A percentile compares a stretch with the other conserved stretches of the same genome.
phyloP scores from a whole-genome alignment of 306 rosid species.

The Cucurbita argyrosperma region DNA sequence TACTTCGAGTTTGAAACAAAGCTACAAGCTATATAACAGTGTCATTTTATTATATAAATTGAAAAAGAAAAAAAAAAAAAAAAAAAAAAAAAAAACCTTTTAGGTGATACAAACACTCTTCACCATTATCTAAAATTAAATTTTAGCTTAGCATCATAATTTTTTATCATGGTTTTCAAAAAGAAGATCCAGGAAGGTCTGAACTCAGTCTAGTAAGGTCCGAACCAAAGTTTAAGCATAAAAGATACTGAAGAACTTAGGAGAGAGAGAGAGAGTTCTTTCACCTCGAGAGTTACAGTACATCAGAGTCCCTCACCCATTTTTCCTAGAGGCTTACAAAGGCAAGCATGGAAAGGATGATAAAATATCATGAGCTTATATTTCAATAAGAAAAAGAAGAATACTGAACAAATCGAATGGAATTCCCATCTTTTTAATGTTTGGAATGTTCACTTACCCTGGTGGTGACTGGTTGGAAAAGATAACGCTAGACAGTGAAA shows the following conservation, averaged over 20 bases:
- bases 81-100: too few species aligned
- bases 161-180: neutral
- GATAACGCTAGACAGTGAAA: neutral
- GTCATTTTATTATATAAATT: neutral
- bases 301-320: neutral
- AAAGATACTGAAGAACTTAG: neutral
- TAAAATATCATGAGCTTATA: neutral
- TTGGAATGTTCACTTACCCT: neutral
- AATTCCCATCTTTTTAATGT: neutral
- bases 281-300: neutral
- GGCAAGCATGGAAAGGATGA: neutral
- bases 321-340: neutral
- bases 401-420: neutral
- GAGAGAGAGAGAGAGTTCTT: neutral
- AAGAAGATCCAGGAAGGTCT: too few species aligned
- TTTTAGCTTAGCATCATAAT: neutral
- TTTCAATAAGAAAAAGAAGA: neutral
- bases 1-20: neutral
- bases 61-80: too few species aligned
- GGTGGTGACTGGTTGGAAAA: neutral
- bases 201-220: too few species aligned
- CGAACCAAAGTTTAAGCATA: too few species aligned
- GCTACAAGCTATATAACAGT: neutral
- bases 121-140: neutral
- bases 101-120: neutral